Evolutionary conservation across 257 asterid genomes (phyloP), one percentile per base, ranked within the genome.

Genomic region (Solanum pimpinellifolium): DNA sequence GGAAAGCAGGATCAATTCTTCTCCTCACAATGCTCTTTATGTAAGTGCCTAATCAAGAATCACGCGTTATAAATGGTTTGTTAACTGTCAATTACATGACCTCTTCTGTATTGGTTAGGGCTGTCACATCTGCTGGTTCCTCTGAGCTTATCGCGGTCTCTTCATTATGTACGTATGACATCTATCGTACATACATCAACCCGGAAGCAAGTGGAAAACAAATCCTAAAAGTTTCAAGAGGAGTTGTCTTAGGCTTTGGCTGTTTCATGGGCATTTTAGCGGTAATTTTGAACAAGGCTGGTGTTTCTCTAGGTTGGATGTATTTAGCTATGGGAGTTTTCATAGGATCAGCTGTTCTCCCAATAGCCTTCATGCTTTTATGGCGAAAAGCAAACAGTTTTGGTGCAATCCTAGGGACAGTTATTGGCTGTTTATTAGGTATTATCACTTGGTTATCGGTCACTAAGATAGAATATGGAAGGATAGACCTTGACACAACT

Each of bases 61-160:
- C 7, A 41, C 25, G 14, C 1, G 23, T 42, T 7, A 14, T n/a
- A 44, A 4, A 25, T 44, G 39, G 0, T 77, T 0, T 44, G 41
- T 44, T 77, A 77, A 44, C 62, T 44, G 33, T 77, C 39, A 15
- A 25, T 25, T 44, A 16, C 14, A 18, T 18, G 44, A 47, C 69
- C 29, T 47, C 3, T 9, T 47, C 9, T 80, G 1, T 37, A 86
- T 69, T 91, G 88, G 74, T 69, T 93, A 96, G 99, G 99, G 99
- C 99, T 31, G 99, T 96, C 27, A 96, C 98, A 52, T 96, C 99
- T 74, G 99, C 99, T 29, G 98, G 99, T 75, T 96, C 99, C 7
- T 94, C 99, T 4, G 98, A 96, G 92, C 90, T 96, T 85, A 95
- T 96, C 39, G 98, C 98, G 5, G 99, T 96, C 65, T 96, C 99